Percentiles rank a stretch among this genome's conserved stretches.
phyloP scores from a whole-genome alignment of 176 grass and related monocot genomes.

The Otatea glauca region DNA sequence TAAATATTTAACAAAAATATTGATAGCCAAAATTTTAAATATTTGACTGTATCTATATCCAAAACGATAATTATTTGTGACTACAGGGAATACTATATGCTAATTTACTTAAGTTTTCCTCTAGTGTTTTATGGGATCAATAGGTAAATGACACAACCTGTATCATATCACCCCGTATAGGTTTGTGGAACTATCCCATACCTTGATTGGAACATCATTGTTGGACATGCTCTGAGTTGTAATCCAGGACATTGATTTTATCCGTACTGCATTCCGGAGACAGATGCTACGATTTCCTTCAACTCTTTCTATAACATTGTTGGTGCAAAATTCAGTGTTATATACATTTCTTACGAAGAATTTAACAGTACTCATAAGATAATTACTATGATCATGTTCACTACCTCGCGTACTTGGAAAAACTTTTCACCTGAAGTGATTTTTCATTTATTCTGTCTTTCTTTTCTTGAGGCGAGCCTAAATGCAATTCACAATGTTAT shows the following conservation, averaged over 20 bases:
- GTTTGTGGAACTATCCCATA: not conserved
- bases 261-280: not conserved
- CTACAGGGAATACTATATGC: not conserved
- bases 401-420: too few relatives aligned
- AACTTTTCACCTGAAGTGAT: too few relatives aligned
- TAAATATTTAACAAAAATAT: too few relatives aligned
- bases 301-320: too few relatives aligned
- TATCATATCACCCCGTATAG: constrained; percentile 15
- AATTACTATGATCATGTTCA: too few relatives aligned
- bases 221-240: constrained; percentile 33
- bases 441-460: too few relatives aligned
- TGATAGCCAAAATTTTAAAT: too few relatives aligned
- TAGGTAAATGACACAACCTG: not conserved
- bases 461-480: too few relatives aligned
- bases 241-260: not conserved
- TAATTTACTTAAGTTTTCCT: not conserved
- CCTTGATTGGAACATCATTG: constrained; percentile 25
- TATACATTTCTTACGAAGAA: constrained; percentile 1
- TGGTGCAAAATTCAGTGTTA: constrained; percentile 19
- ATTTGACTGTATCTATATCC: too few relatives aligned
- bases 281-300: not conserved
- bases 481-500: too few relatives aligned
- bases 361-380: not conserved
- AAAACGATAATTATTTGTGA: too few relatives aligned
- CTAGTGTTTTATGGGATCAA: not conserved